Conservation (phyloP, 2,329 filamentous ascomycete genomes). For the Ophiostoma triangulosporum region DNA sequence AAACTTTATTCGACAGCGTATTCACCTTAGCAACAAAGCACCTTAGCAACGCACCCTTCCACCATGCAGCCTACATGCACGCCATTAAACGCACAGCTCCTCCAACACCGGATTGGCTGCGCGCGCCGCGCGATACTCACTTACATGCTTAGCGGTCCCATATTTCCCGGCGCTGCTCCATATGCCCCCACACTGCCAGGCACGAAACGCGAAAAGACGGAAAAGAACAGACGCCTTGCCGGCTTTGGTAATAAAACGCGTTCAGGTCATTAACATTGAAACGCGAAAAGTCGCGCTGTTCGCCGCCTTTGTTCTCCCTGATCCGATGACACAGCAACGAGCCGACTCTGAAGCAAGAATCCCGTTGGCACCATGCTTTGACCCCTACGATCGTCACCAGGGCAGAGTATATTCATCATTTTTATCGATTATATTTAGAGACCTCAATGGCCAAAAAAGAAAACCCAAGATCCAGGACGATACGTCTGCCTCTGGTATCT, state of each 20-base stretch:
- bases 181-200: too few relatives aligned
- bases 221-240: not conserved
- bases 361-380: too few relatives aligned
- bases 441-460: too few relatives aligned
- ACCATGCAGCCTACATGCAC: not conserved
- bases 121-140: not conserved
- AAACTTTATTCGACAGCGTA: too few relatives aligned
- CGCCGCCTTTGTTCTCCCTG: not conserved
- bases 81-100: not conserved
- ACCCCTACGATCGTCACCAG: too few relatives aligned
- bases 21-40: too few relatives aligned
- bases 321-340: too few relatives aligned
- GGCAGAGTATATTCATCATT: too few relatives aligned
- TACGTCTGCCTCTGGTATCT: not conserved
- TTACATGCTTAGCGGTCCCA: conserved; percentile 1
- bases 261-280: not conserved
- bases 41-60: too few relatives aligned
- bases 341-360: too few relatives aligned
- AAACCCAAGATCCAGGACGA: not conserved
- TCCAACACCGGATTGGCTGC: not conserved
- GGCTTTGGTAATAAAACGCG: not conserved
- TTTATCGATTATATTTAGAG: too few relatives aligned
- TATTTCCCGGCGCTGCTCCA: too few relatives aligned
- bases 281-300: conserved; percentile 1
- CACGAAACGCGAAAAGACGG: not conserved